Evolutionary conservation across 2,329 filamentous ascomycete genomes (phyloP).

Genomic region (Sarocladium brachiariae): DNA sequence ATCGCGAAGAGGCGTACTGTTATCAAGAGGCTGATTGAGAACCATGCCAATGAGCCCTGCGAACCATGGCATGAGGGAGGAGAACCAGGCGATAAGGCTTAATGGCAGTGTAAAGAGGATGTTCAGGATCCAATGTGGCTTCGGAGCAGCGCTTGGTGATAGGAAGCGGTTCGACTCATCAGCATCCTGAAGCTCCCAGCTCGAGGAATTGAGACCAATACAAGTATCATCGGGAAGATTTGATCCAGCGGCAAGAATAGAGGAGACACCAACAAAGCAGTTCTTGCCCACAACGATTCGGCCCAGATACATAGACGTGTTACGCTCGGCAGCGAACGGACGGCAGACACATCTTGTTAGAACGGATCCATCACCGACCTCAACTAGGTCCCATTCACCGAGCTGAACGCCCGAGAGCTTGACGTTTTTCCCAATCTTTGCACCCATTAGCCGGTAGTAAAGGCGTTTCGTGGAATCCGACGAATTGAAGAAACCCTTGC

Average conservation of each 20-base stretch:
- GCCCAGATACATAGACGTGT: slow-evolving; percentile 51
- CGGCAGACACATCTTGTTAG: slow-evolving; percentile 42
- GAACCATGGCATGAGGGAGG: slow-evolving; percentile 39
- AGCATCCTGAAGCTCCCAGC: slow-evolving; percentile 45
- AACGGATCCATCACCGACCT: slow-evolving; percentile 41
- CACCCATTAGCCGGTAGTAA: slow-evolving; percentile 46
- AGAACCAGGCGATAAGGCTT: slow-evolving; percentile 28
- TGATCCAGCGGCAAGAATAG: slow-evolving; percentile 44
- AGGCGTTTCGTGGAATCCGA: slow-evolving; percentile 31
- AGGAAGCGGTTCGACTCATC: slow-evolving; percentile 41
- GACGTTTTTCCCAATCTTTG: slow-evolving; percentile 44
- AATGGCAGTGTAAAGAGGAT: slow-evolving; percentile 37
- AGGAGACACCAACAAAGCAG: slow-evolving; percentile 38
- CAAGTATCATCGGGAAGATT: slow-evolving; percentile 40
- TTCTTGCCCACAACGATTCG: slow-evolving; percentile 42
- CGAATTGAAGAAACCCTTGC: slow-evolving; percentile 37
- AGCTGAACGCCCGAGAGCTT: slow-evolving; percentile 36
- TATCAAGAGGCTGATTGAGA: slow-evolving; percentile 24
- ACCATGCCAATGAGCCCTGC: slow-evolving; percentile 39
- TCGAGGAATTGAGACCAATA: slow-evolving; percentile 50
- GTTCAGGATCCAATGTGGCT: slow-evolving; percentile 37
- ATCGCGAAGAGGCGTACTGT: slow-evolving; percentile 29
- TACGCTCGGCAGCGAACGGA: slow-evolving; percentile 48
- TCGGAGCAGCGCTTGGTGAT: slow-evolving; percentile 27
- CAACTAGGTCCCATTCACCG: slow-evolving; percentile 52